Percentiles rank a stretch among this genome's conserved stretches.
phyloP scores from a whole-genome alignment of 495 filamentous ascomycete species.

The Neurospora intermedia region DNA sequence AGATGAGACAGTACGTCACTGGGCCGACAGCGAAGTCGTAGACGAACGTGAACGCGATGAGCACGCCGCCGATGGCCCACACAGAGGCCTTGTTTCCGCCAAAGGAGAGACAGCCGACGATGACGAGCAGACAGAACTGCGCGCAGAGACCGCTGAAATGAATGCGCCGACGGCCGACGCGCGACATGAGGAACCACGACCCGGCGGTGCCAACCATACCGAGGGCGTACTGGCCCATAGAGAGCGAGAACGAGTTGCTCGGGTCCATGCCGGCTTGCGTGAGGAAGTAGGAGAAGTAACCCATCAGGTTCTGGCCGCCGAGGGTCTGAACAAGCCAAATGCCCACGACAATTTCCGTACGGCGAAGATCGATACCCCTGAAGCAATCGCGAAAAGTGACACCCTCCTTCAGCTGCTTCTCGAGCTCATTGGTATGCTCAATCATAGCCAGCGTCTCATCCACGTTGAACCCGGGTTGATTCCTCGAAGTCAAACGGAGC shows the following conservation, averaged over 20 bases:
- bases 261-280: conserved; percentile 51
- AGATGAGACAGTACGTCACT: conserved; percentile 44
- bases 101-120: conserved; percentile 28
- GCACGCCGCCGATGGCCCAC: conserved; percentile 34
- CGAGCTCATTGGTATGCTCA: conserved; percentile 55
- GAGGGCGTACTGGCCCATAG: conserved; percentile 30
- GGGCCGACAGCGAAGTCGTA: conserved; percentile 47
- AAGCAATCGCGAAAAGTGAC: conserved; percentile 57
- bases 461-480: conserved; percentile 44
- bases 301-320: conserved; percentile 55
- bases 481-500: conserved; percentile 44
- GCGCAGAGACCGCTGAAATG: conserved; percentile 35
- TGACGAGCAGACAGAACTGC: conserved; percentile 25
- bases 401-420: conserved; percentile 45
- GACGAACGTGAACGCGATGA: conserved; percentile 41
- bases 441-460: conserved; percentile 64
- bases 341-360: conserved; percentile 55
- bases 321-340: conserved; percentile 61
- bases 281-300: conserved; percentile 61
- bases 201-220: conserved; percentile 41
- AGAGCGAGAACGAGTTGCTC: conserved; percentile 41
- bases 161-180: conserved; percentile 38
- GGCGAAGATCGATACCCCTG: conserved; percentile 50
- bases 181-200: conserved; percentile 41
- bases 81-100: conserved; percentile 12